A percentile compares a stretch with the other conserved stretches of the same genome.
Conservation (phyloP, 176 grass and related monocot species). For the Eleusine indica region DNA sequence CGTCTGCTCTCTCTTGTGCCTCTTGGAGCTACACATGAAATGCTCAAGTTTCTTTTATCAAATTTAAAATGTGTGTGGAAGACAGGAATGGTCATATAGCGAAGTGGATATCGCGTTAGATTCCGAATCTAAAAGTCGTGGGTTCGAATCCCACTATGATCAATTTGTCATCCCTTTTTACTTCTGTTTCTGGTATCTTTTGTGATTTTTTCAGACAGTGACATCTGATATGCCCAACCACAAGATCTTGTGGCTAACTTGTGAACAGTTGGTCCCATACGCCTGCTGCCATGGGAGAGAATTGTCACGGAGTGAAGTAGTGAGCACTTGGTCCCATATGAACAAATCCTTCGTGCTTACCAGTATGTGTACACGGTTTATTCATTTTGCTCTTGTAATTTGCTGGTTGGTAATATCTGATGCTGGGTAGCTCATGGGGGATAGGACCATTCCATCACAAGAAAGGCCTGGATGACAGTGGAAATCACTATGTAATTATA, state of each 20-base stretch:
- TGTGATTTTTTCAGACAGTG: constrained; percentile 26
- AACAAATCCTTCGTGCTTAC: background rate
- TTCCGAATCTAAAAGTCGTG: constrained; percentile 99
- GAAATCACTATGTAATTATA: background rate
- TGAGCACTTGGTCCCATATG: background rate
- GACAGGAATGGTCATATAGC: constrained; percentile 76
- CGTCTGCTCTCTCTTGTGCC: background rate
- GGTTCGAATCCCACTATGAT: constrained; percentile 99
- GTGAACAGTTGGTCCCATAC: constrained; percentile 52
- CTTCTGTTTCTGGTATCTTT: background rate
- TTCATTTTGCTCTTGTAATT: constrained; percentile 4
- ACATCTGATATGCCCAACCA: constrained; percentile 22
- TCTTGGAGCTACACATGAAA: constrained; percentile 15
- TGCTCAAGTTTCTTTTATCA: background rate
- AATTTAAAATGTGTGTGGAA: constrained; percentile 8
- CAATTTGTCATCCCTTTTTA: constrained; percentile 1
- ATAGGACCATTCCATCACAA: background rate
- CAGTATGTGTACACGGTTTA: background rate
- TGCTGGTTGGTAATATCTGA: background rate
- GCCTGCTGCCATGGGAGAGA: background rate
- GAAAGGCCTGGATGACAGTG: constrained; percentile 13
- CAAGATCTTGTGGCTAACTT: constrained; percentile 34
- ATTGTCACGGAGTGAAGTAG: constrained; percentile 32
- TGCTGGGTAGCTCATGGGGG: background rate
- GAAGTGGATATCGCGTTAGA: constrained; percentile 99